phyloP scores from a whole-genome alignment of 164 flowering plant genomes.

The Macadamia integrifolia region DNA sequence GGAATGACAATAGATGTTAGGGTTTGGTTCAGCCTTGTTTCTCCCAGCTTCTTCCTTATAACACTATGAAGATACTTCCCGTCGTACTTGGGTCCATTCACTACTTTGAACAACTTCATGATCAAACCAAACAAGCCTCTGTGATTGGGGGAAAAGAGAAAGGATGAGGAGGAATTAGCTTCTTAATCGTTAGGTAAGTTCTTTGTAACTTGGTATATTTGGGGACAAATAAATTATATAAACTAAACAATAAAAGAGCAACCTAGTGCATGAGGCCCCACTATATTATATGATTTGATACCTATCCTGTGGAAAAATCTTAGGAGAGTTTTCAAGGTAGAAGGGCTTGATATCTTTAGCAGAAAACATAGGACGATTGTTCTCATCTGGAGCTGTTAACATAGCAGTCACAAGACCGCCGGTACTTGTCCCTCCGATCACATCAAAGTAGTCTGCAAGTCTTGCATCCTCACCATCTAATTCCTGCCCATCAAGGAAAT shows the following conservation, averaged over 20 bases:
- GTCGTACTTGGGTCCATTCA: slow-evolving; percentile 33
- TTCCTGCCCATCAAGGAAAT: slow-evolving; percentile 16
- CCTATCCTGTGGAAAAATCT: slow-evolving; percentile 30
- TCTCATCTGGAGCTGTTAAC: slow-evolving; percentile 32
- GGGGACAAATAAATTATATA: no score
- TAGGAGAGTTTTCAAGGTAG: slow-evolving; percentile 30
- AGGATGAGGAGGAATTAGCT: no score
- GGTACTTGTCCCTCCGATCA: slow-evolving; percentile 43
- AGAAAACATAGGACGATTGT: slow-evolving; percentile 30
- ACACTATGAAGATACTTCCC: slow-evolving; percentile 35
- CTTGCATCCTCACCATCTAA: slow-evolving; percentile 36
- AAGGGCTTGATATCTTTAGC: slow-evolving; percentile 32
- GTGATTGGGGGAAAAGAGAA: no score
- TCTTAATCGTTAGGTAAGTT: no score
- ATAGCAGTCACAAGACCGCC: slow-evolving; percentile 38
- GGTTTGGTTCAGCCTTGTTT: slow-evolving; percentile 26
- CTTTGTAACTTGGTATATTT: no score
- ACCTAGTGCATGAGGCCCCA: no score
- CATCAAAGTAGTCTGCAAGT: slow-evolving; percentile 44
- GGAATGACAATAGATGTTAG: slow-evolving; percentile 42
- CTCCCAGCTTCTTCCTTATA: slow-evolving; percentile 11
- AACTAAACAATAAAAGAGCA: no score
- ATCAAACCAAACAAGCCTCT: no score
- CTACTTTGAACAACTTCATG: slow-evolving; percentile 1
- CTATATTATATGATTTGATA: no score